Evolutionary conservation across 306 rosid genomes (phyloP), one percentile per base, ranked within the genome.

Genomic region (Psophocarpus tetragonolobus): DNA sequence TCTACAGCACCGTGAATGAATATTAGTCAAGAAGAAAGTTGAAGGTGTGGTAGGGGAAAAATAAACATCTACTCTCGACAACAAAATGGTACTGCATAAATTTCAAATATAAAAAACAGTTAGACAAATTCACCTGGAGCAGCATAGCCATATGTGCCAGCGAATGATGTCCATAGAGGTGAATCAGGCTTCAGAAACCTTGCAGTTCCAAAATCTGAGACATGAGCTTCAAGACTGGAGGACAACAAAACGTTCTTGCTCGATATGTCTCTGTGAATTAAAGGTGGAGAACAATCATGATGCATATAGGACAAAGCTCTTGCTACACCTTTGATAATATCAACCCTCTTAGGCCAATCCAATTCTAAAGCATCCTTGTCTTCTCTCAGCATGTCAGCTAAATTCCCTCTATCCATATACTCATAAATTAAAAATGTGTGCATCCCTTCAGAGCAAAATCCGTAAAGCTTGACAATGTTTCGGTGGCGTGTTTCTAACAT

Each of bases 161-260:
- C 88, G 75, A 87, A 74, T 3, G 87, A 5, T 3, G 90, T 86
- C 90, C 86, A 86, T 23, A 64, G 36, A 13, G 82, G 50, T 0
- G 87, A 63, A 18, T 86, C 69, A 3, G 65, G 82, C 73, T 81
- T 86, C 32, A 86, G 62, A 70, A 86, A 86, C 63, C 80, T 77
- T 12, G 87, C 87, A 14, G 85, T 86, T 18, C 87, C 90, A 48
- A 86, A 86, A 84, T 86, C 90, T 4, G 90, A 70, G 70, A 86
- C 66, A 38, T 45, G 87, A 51, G 87, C 83, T 68, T 62, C 73
- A 30, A 76, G 77, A 54, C 56, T 61, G 2, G 29, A 42, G 30
- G 81, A 82, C 29, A 86, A 21, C 33, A 86, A 41, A 68, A 86
- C 24, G 38, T 86, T 86, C 58, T 81, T 84, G 74, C 82, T 76